Percentiles rank a stretch among this genome's conserved stretches.
phyloP scores from a whole-genome alignment of 805 yeast genomes.

The Kazachstania africana region DNA sequence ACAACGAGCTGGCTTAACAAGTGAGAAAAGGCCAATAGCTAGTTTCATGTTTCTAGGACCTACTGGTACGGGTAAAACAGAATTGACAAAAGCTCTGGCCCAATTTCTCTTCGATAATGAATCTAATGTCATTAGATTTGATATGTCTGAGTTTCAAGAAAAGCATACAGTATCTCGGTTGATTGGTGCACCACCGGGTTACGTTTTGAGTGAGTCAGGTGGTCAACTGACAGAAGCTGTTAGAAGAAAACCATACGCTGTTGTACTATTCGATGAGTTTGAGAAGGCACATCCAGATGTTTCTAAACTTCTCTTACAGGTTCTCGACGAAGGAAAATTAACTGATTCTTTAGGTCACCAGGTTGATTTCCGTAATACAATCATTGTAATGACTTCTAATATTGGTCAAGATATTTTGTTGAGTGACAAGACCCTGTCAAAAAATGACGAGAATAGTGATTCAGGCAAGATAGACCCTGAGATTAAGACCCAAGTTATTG shows the following conservation, averaged over 20 bases:
- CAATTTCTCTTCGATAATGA: slow-evolving; percentile 87
- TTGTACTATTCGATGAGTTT: slow-evolving; percentile 87
- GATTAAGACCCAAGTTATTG: slow-evolving; percentile 48
- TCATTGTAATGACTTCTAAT: slow-evolving; percentile 92
- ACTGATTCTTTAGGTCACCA: slow-evolving; percentile 93
- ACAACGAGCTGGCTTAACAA: slow-evolving; percentile 93
- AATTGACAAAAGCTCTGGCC: slow-evolving; percentile 83
- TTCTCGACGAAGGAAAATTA: slow-evolving; percentile 85
- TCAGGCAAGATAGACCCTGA: slow-evolving; percentile 41
- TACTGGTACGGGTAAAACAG: slow-evolving; percentile 98
- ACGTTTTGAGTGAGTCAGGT: slow-evolving; percentile 84
- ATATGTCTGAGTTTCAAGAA: slow-evolving; percentile 97
- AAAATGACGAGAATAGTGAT: slow-evolving; percentile 38
- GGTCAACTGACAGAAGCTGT: slow-evolving; percentile 97
- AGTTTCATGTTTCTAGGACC: slow-evolving; percentile 96
- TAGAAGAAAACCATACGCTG: slow-evolving; percentile 88
- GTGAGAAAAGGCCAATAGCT: slow-evolving; percentile 90
- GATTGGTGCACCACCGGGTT: slow-evolving; percentile 97
- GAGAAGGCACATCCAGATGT: slow-evolving; percentile 96
- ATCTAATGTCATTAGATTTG: slow-evolving; percentile 77
- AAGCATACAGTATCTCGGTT: slow-evolving; percentile 81
- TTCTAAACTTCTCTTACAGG: slow-evolving; percentile 82
- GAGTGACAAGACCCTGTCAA: slow-evolving; percentile 42
- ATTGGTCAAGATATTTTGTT: slow-evolving; percentile 87
- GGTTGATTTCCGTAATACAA: slow-evolving; percentile 88